Conservation (phyloP, 1,284 basidiomycete genomes). For the Pisolithus thermaeus region DNA sequence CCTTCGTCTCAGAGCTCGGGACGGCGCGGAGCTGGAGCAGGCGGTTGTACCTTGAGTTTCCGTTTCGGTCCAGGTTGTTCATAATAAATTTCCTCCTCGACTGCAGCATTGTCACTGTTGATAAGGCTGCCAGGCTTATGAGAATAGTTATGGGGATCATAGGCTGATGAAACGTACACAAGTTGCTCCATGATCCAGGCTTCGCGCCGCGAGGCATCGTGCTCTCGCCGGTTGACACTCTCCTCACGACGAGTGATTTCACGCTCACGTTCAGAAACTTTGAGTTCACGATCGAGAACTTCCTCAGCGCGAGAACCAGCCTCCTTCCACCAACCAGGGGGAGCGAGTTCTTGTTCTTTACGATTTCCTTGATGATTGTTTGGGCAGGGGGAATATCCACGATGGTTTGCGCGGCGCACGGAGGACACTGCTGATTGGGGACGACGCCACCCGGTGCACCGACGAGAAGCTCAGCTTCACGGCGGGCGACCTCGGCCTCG, state of each 20-base stretch:
- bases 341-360: slow-evolving; percentile 70
- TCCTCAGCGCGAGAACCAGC: slow-evolving; percentile 66
- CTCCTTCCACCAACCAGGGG: slow-evolving; percentile 67
- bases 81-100: slow-evolving; percentile 77
- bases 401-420: slow-evolving; percentile 47
- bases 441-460: slow-evolving; percentile 75
- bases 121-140: slow-evolving; percentile 45
- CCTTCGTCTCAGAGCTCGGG: slow-evolving; percentile 90
- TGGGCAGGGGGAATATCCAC: slow-evolving; percentile 56
- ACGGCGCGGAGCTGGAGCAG: slow-evolving; percentile 68
- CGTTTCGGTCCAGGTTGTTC: slow-evolving; percentile 61
- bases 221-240: slow-evolving; percentile 72
- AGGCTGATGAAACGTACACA: slow-evolving; percentile 47
- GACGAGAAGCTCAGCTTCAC: slow-evolving; percentile 74
- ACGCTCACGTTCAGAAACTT: slow-evolving; percentile 74
- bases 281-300: slow-evolving; percentile 73
- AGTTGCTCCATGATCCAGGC: slow-evolving; percentile 86
- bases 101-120: slow-evolving; percentile 57
- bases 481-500: slow-evolving; percentile 78
- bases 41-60: slow-evolving; percentile 83
- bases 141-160: slow-evolving; percentile 4
- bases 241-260: slow-evolving; percentile 81
- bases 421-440: slow-evolving; percentile 50
- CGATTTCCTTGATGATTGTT: slow-evolving; percentile 78
- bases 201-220: slow-evolving; percentile 77